A percentile compares a stretch with the other conserved stretches of the same genome.
These are phyloP conservation scores for Albifimbria verrucaria DNA, from an alignment of 2,329 filamentous ascomycete genomes.

Conservation along the genomic window DNA sequence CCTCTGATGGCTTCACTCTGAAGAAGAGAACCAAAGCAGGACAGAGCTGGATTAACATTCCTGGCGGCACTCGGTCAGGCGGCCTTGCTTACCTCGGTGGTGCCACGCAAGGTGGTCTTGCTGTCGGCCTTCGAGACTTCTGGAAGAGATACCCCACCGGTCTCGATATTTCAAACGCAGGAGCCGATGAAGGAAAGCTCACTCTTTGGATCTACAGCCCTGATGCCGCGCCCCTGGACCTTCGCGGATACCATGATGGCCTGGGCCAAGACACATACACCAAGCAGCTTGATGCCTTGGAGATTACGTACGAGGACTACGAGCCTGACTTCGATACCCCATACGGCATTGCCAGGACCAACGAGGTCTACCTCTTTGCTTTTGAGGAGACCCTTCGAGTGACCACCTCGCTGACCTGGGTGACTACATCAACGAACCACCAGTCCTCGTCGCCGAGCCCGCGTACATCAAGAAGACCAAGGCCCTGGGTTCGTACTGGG, in stretches of 20 bases:
- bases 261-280: conserved; percentile 52
- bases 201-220: conserved; percentile 62
- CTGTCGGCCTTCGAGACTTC: conserved; percentile 56
- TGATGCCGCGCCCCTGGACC: conserved; percentile 50
- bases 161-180: conserved; percentile 51
- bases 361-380: conserved; percentile 50
- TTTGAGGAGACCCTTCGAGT: conserved; percentile 51
- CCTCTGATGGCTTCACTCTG: conserved; percentile 57
- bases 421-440: conserved; percentile 46
- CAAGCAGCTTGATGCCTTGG: conserved; percentile 56
- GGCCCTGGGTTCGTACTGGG: conserved; percentile 55
- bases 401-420: conserved; percentile 42
- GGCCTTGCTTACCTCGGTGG: conserved; percentile 59
- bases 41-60: conserved; percentile 56
- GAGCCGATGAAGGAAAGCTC: conserved; percentile 45
- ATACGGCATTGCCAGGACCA: conserved; percentile 56
- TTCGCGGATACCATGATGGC: conserved; percentile 56
- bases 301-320: conserved; percentile 63
- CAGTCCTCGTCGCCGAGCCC: conserved; percentile 45
- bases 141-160: conserved; percentile 62
- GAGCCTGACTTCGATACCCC: conserved; percentile 53
- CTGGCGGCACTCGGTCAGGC: conserved; percentile 51
- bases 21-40: conserved; percentile 58
- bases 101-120: conserved; percentile 54
- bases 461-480: conserved; percentile 48